These are phyloP conservation scores for Pleurozium schreberi DNA, from an alignment of 225 moss, liverwort and hornwort genomes.

Conservation along the genomic window DNA sequence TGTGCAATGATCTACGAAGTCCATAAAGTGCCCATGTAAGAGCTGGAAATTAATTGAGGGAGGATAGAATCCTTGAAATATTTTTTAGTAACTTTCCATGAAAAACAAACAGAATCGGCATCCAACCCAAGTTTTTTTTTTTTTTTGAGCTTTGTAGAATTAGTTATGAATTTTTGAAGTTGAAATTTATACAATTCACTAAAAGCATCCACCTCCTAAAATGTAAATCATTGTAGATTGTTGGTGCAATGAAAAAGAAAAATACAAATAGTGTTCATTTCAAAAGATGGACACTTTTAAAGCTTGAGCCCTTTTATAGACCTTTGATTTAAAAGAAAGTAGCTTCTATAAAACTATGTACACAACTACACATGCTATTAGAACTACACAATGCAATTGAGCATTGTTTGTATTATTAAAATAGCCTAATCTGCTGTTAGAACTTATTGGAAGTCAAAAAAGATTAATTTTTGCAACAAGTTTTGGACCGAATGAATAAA, in stretches of 20 bases:
- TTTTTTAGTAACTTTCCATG: neutral
- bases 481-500: neutral
- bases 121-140: neutral
- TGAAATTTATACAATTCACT: neutral
- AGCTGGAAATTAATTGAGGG: neutral
- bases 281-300: neutral
- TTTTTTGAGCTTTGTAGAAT: neutral
- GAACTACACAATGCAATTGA: neutral
- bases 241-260: accelerated
- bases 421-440: neutral
- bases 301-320: neutral
- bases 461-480: neutral
- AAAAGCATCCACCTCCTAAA: neutral
- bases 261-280: neutral
- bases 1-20: no score
- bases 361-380: neutral
- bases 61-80: neutral
- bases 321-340: neutral
- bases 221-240: neutral
- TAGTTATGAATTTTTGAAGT: neutral
- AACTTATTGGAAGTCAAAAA: neutral
- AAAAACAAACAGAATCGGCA: neutral
- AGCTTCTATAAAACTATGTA: neutral
- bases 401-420: neutral
- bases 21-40: neutral